Percentiles rank a stretch among this genome's conserved stretches.
Conservation (phyloP, 1,284 basidiomycete genomes). For the Moesziomyces globuligerus region DNA sequence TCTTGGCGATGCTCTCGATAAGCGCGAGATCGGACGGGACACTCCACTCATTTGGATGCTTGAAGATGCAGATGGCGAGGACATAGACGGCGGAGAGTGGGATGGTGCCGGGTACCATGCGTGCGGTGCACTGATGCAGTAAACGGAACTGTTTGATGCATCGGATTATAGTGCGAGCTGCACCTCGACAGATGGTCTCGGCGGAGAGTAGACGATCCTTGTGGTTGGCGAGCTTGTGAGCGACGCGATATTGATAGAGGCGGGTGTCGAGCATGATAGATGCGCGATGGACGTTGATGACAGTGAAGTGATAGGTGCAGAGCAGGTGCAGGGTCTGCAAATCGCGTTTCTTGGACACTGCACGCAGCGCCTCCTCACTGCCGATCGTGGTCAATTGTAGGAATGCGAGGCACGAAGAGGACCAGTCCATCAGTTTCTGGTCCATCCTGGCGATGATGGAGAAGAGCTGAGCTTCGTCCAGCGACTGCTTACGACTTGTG, state of each 20-base stretch:
- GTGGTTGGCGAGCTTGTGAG: conserved; percentile 3
- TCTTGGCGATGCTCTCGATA: conserved; percentile 14
- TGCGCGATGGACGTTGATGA: conserved; percentile 17
- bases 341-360: conserved; percentile 3
- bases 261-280: conserved; percentile 16
- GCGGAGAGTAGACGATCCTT: conserved; percentile 9
- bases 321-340: conserved; percentile 10
- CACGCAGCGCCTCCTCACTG: conserved; percentile 13
- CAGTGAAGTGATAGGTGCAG: conserved; percentile 14
- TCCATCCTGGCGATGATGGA: conserved; percentile 8
- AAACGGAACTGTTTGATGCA: conserved; percentile 12
- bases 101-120: conserved; percentile 15
- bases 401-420: not conserved
- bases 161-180: conserved; percentile 10
- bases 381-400: conserved; percentile 8
- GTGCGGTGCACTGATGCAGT: conserved; percentile 4
- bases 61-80: conserved; percentile 18
- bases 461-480: conserved; percentile 7
- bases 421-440: conserved; percentile 12
- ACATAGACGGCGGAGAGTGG: conserved; percentile 12
- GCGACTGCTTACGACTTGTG: conserved; percentile 10
- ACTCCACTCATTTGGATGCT: conserved; percentile 12
- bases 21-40: conserved; percentile 10
- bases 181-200: conserved; percentile 10
- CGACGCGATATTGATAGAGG: conserved; percentile 9